A percentile compares a stretch with the other conserved stretches of the same genome.
Evolutionary conservation across 306 rosid species (phyloP).

Genomic region (Abrus pulchellus): DNA sequence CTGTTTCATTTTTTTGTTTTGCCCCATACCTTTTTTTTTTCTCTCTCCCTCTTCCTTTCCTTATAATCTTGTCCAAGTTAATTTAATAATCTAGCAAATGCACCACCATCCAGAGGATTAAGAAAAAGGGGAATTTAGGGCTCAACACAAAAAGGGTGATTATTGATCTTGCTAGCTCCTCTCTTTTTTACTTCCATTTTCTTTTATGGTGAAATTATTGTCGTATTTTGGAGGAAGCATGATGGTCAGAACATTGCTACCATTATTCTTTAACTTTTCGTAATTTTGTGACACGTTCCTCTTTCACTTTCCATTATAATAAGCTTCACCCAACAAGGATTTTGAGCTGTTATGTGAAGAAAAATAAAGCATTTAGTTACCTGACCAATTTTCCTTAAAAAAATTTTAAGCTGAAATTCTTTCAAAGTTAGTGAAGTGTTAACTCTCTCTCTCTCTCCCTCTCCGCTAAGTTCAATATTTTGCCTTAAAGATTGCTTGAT

Average conservation of each 20-base stretch:
- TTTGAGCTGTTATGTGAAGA: slow-evolving; percentile 41
- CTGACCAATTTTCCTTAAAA: neutral
- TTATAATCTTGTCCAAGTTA: slow-evolving; percentile 32
- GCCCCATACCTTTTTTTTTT: neutral
- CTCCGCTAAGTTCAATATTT: slow-evolving; percentile 2
- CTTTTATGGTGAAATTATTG: slow-evolving; percentile 40
- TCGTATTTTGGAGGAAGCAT: slow-evolving; percentile 35
- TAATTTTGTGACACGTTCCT: slow-evolving; percentile 16
- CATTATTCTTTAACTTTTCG: slow-evolving; percentile 21
- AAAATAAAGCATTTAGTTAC: neutral
- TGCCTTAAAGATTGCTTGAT: slow-evolving; percentile 36
- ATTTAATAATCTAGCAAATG: slow-evolving; percentile 20
- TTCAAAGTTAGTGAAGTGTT: slow-evolving; percentile 29
- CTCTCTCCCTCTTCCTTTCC: slow-evolving; percentile 20
- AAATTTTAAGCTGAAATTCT: too few relatives aligned
- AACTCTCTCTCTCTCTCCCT: neutral
- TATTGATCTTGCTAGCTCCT: slow-evolving; percentile 19
- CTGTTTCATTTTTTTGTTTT: slow-evolving; percentile 42
- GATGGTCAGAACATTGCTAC: slow-evolving; percentile 26
- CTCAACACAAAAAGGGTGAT: slow-evolving; percentile 29
- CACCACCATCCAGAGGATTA: slow-evolving; percentile 7
- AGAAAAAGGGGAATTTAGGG: slow-evolving; percentile 25
- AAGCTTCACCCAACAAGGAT: slow-evolving; percentile 39
- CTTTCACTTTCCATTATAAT: neutral
- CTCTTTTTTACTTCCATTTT: neutral